phyloP scores from a whole-genome alignment of 495 filamentous ascomycete species.

The Penicillium egyptiacum region DNA sequence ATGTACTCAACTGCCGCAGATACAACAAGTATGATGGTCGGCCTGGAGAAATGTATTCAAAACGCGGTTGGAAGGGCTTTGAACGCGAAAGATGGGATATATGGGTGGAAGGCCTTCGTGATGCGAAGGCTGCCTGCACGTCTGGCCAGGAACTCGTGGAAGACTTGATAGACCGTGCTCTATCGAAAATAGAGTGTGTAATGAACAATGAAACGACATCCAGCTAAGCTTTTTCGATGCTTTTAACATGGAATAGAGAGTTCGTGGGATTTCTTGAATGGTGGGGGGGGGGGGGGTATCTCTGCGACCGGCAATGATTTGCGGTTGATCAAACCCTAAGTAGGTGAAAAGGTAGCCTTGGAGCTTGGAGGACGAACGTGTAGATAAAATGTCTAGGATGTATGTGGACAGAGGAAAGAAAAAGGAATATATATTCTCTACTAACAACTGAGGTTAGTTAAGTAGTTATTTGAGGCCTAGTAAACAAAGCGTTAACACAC shows the following conservation, averaged over 20 bases:
- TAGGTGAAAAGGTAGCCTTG: too few relatives aligned
- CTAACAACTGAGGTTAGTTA: background rate
- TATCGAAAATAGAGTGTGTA: background rate
- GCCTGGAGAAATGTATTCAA: background rate
- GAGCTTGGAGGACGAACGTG: too few relatives aligned
- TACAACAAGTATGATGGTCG: slow-evolving; percentile 10
- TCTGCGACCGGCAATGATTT: too few relatives aligned
- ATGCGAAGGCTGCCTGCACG: background rate
- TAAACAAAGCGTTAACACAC: background rate
- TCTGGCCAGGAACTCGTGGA: background rate
- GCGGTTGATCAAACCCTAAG: too few relatives aligned
- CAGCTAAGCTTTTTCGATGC: background rate
- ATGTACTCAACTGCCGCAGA: slow-evolving; percentile 2
- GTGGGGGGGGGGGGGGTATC: too few relatives aligned
- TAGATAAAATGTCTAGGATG: too few relatives aligned
- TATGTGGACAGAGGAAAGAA: too few relatives aligned
- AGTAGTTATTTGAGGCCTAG: background rate
- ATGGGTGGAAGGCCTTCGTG: slow-evolving; percentile 3
- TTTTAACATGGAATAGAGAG: background rate
- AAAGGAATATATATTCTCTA: too few relatives aligned
- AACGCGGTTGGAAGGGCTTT: slow-evolving; percentile 3
- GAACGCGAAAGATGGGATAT: slow-evolving; percentile 6
- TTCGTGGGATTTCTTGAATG: too few relatives aligned
- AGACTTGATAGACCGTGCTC: background rate
- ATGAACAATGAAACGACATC: background rate